Conservation (phyloP, 331 rosid genomes). For the Malus hybrid region DNA sequence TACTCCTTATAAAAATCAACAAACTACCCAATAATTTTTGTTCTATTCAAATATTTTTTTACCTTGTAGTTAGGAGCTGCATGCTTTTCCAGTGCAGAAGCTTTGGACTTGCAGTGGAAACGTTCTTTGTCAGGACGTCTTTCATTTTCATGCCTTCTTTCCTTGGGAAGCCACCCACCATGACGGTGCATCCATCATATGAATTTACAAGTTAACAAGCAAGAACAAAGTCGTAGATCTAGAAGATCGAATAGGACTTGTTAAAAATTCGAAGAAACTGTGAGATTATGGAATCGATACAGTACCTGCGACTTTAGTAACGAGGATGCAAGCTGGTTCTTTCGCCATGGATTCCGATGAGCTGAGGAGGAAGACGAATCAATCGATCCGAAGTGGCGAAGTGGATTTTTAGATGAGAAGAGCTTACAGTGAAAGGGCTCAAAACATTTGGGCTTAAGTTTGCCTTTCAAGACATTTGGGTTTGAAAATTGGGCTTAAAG, state of each 20-base stretch:
- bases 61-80: slow-evolving; percentile 94
- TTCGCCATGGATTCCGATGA: slow-evolving; percentile 48
- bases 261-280: neutral
- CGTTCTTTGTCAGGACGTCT: slow-evolving; percentile 86
- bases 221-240: neutral
- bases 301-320: slow-evolving; percentile 91
- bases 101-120: slow-evolving; percentile 91
- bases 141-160: slow-evolving; percentile 94
- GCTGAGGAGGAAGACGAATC: slow-evolving; percentile 1
- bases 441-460: no score
- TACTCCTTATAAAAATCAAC: neutral
- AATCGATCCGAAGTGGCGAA: neutral
- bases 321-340: slow-evolving; percentile 79
- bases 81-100: slow-evolving; percentile 86
- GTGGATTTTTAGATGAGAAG: neutral
- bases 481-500: no score
- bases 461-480: no score
- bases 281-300: neutral
- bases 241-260: neutral
- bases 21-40: neutral
- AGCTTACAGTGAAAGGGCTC: neutral
- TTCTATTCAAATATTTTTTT: neutral
- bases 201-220: neutral
- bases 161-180: slow-evolving; percentile 99
- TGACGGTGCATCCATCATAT: slow-evolving; percentile 10